Base-by-base conservation (phyloP, 768 basidiomycete species). In the Aureoboletus auriporus region DNA sequence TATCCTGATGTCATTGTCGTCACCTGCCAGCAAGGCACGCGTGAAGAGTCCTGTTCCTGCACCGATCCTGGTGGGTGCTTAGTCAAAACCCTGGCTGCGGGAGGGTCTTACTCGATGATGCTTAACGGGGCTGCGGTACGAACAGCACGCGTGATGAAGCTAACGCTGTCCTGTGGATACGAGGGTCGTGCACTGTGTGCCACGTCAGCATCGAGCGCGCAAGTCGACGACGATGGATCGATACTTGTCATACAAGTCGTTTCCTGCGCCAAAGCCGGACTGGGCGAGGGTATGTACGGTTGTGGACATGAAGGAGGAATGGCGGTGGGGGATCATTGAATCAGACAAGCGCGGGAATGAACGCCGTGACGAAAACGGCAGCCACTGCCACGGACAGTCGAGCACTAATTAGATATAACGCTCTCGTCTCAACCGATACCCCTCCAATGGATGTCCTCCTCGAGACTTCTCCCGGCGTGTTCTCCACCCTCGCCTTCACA, bases 31-130 rank as follows among this genome's bases (percentile, higher is more conserved):
- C 20, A 95, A 66, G 4, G 90, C 84, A 9, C 90, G 80, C 10
- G 92, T 90, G 66, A 93, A 95, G 46, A 96, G 82, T 12, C 93
- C 93, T 2, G 91, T 93, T 23, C 93, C 93, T 6, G 86, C 71
- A 10, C 91, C 93, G 29, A 90, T 77, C 61, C 89, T 92, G 54
- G 47, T 40, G 52, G 46, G 16, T 13, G 35, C 35, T 37, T 16
- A 37, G 36, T 20, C 36, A 37, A 34, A 39, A 8, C n/a, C 12
- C 12, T 29, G 30, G 23, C 45, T 46, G 36, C 12, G 44, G 38
- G 28, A 6, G 66, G 1, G 26, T 1, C 82, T 55, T 57, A 89
- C 89, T 90, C 89, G 51, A 83, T 81, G 28, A 90, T 69, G 50
- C 85, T 84, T 17, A 86, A 60, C 1, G 75, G 73, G 0, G 63